Conservation (phyloP, 2,329 filamentous ascomycete genomes). For the Epicoccum nigrum region DNA sequence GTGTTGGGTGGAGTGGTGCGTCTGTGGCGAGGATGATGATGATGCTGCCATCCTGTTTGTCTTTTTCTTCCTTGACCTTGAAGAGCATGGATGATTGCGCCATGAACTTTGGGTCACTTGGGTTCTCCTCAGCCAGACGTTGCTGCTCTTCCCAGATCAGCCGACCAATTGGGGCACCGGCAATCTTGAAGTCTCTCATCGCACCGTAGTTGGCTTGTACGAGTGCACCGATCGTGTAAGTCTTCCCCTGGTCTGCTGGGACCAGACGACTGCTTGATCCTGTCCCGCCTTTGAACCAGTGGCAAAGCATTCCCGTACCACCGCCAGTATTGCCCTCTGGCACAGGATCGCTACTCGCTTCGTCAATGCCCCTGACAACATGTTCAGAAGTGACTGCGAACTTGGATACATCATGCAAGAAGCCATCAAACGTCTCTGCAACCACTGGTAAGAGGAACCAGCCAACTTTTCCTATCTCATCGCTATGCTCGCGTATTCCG, state of each 20-base stretch:
- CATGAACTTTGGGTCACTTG: slow-evolving; percentile 33
- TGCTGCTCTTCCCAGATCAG: slow-evolving; percentile 58
- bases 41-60: slow-evolving; percentile 67
- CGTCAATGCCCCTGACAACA: slow-evolving; percentile 60
- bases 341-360: slow-evolving; percentile 59
- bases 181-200: slow-evolving; percentile 62
- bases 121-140: slow-evolving; percentile 43
- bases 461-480: slow-evolving; percentile 53
- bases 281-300: slow-evolving; percentile 71
- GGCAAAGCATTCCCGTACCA: slow-evolving; percentile 71
- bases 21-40: slow-evolving; percentile 68
- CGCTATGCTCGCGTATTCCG: slow-evolving; percentile 54
- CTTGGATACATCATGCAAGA: slow-evolving; percentile 62
- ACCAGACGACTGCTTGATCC: slow-evolving; percentile 66
- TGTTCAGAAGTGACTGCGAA: slow-evolving; percentile 63
- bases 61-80: slow-evolving; percentile 46
- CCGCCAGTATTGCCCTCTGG: slow-evolving; percentile 69
- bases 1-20: slow-evolving; percentile 63
- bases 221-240: slow-evolving; percentile 66
- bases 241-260: slow-evolving; percentile 31
- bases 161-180: slow-evolving; percentile 66
- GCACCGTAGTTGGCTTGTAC: slow-evolving; percentile 71
- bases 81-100: slow-evolving; percentile 37
- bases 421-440: slow-evolving; percentile 68
- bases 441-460: slow-evolving; percentile 65